Percentiles rank a stretch among this genome's conserved stretches.
phyloP scores from a whole-genome alignment of 257 asterid genomes.

The Osmanthus fragrans region DNA sequence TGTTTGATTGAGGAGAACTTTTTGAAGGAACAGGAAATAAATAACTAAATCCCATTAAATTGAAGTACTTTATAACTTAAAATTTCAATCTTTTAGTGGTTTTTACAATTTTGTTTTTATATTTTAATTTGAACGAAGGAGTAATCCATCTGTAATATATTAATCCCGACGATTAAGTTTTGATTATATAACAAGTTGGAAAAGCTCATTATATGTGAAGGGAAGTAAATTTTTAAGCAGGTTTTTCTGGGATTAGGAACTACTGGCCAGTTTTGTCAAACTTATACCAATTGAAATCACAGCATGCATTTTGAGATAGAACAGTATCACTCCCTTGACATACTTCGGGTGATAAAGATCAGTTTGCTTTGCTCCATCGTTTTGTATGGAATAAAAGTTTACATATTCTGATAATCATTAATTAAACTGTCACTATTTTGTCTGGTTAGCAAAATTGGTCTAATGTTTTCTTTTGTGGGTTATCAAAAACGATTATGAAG shows the following conservation, averaged over 20 bases:
- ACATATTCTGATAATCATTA: not conserved
- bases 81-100: constrained; percentile 1
- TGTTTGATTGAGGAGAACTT: not conserved
- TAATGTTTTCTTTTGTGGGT: not conserved
- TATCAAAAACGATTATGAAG: constrained; percentile 1
- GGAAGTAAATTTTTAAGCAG: not conserved
- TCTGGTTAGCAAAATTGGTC: not conserved
- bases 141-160: constrained; percentile 1
- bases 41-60: not conserved
- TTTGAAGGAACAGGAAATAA: not conserved
- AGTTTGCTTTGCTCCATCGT: not conserved
- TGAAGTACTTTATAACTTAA: not conserved
- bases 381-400: not conserved
- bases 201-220: not conserved
- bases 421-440: not conserved
- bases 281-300: not conserved
- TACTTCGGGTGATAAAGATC: not conserved
- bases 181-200: not conserved
- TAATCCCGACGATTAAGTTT: not conserved
- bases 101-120: not conserved
- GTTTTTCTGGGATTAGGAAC: constrained; percentile 6
- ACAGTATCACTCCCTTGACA: not conserved
- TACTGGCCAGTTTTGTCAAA: not conserved
- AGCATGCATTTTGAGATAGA: not conserved
- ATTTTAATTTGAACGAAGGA: not conserved